Percentiles rank a stretch among this genome's conserved stretches.
phyloP scores from a whole-genome alignment of 371 early-diverging fungal species.

The Amoeboaphelidium protococcarum region DNA sequence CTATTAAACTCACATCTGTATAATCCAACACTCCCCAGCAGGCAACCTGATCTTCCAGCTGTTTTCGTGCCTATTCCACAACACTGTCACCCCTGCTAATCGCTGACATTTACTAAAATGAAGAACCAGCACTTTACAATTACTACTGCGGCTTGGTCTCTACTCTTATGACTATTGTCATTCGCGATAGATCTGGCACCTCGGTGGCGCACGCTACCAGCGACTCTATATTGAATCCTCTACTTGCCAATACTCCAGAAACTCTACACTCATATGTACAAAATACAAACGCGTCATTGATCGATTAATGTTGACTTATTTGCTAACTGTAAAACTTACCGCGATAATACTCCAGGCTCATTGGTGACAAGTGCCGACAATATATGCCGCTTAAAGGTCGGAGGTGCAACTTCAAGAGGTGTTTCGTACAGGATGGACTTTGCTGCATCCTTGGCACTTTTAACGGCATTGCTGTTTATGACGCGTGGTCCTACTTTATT shows the following conservation, averaged over 20 bases:
- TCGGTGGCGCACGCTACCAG: slow-evolving; percentile 82
- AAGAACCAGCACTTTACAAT: too few species aligned
- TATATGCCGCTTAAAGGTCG: neutral
- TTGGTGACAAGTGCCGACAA: slow-evolving; percentile 54
- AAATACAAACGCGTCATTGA: neutral
- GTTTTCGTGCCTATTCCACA: slow-evolving; percentile 72
- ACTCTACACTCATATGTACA: neutral
- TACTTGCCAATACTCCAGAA: slow-evolving; percentile 72
- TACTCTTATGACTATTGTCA: slow-evolving; percentile 84
- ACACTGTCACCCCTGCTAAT: too few species aligned
- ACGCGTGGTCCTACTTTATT: too few species aligned
- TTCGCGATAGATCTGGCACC: slow-evolving; percentile 64
- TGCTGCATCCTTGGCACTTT: slow-evolving; percentile 1
- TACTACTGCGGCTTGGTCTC: slow-evolving; percentile 15
- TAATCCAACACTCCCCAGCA: slow-evolving; percentile 93
- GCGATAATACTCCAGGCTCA: slow-evolving; percentile 79
- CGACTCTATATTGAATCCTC: slow-evolving; percentile 89
- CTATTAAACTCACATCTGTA: slow-evolving; percentile 39
- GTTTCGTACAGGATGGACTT: neutral
- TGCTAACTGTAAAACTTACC: too few species aligned
- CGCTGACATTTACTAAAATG: too few species aligned
- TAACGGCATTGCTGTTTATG: too few species aligned
- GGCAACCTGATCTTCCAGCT: slow-evolving; percentile 79
- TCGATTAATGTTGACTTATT: slow-evolving; percentile 26
- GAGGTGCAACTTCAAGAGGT: neutral